phyloP scores from a whole-genome alignment of 2,329 filamentous ascomycete genomes.

The Ascochyta viciae-villosae region DNA sequence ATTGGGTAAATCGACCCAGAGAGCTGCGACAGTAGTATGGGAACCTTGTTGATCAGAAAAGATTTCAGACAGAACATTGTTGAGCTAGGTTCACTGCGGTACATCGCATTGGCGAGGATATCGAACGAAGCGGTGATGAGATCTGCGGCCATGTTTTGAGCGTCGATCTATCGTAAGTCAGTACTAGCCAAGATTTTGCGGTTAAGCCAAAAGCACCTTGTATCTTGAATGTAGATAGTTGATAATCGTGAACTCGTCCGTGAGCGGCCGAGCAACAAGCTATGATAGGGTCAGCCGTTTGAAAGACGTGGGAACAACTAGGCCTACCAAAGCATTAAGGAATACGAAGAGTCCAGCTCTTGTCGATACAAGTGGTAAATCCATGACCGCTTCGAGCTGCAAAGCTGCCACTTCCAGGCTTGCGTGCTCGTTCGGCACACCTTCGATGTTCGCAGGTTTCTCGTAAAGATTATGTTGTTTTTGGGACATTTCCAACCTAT shows the following conservation, averaged over 20 bases:
- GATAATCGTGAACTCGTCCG: slow-evolving; percentile 81
- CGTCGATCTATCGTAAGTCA: slow-evolving; percentile 67
- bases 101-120: slow-evolving; percentile 83
- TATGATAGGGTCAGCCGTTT: slow-evolving; percentile 53
- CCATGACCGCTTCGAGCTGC: slow-evolving; percentile 64
- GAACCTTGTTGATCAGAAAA: slow-evolving; percentile 80
- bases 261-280: slow-evolving; percentile 81
- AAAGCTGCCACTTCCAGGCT: slow-evolving; percentile 52
- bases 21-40: slow-evolving; percentile 65
- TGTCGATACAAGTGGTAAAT: slow-evolving; percentile 76
- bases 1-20: slow-evolving; percentile 65
- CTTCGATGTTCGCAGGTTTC: slow-evolving; percentile 52
- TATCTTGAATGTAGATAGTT: slow-evolving; percentile 86
- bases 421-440: slow-evolving; percentile 49
- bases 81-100: slow-evolving; percentile 67
- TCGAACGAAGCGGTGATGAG: slow-evolving; percentile 90
- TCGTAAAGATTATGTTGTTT: slow-evolving; percentile 54
- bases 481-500: slow-evolving; percentile 48
- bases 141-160: slow-evolving; percentile 79
- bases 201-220: slow-evolving; percentile 60
- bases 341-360: slow-evolving; percentile 86
- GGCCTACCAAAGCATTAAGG: slow-evolving; percentile 76
- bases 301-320: not conserved
- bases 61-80: slow-evolving; percentile 79
- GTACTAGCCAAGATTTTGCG: slow-evolving; percentile 10